Conservation (phyloP, 306 rosid genomes). For the Dryas drummondii region DNA sequence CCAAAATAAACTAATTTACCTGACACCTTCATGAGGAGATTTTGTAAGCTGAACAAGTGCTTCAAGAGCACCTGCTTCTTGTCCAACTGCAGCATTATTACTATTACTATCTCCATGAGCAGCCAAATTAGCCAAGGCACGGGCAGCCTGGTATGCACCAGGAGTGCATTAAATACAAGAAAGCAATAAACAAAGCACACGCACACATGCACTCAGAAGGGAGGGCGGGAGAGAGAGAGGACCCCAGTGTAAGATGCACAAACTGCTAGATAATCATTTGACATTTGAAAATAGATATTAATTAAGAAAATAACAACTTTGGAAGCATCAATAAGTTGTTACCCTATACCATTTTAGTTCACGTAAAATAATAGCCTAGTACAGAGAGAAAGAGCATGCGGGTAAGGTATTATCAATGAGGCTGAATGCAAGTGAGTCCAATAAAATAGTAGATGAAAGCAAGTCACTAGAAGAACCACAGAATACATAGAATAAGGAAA, state of each 20-base stretch:
- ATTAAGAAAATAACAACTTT: background rate
- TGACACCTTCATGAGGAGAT: conserved; percentile 96
- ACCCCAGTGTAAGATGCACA: conserved; percentile 3
- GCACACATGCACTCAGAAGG: conserved; percentile 3
- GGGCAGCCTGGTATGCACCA: conserved; percentile 78
- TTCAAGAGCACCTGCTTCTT: conserved; percentile 99
- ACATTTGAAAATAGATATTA: background rate
- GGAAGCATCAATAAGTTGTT: background rate
- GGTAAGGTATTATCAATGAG: background rate
- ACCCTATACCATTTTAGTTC: background rate
- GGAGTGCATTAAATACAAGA: conserved; percentile 20
- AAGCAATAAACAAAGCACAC: background rate
- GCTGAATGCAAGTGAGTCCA: conserved; percentile 5
- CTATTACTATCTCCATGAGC: conserved; percentile 99
- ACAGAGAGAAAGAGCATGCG: background rate
- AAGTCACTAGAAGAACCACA: background rate
- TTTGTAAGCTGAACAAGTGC: conserved; percentile 99
- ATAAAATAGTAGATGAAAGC: background rate
- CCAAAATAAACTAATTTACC: conserved; percentile 44
- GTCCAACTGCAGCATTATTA: conserved; percentile 97
- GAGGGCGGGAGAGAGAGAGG: background rate
- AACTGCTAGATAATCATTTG: conserved; percentile 3
- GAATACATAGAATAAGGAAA: background rate
- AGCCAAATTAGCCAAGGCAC: conserved; percentile 99
- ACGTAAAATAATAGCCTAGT: background rate